Evolutionary conservation across 768 basidiomycete genomes (phyloP), one percentile per base, ranked within the genome.

Genomic region (Pulveroboletus sp.): DNA sequence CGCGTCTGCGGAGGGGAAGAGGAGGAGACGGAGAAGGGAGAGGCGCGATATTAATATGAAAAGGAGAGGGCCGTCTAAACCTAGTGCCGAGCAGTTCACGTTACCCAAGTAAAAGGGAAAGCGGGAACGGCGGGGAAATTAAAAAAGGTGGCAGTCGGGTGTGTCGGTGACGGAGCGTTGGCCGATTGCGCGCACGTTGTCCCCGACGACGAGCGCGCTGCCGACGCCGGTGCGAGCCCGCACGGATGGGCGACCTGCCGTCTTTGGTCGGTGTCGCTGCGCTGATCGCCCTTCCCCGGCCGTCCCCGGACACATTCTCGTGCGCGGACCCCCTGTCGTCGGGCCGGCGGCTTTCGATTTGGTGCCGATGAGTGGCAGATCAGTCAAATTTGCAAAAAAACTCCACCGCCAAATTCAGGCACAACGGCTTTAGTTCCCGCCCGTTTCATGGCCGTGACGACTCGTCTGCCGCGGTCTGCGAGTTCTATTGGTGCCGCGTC

Each of bases 261-360:
- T 32, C 46, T 47, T 54, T 60, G 14, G 59, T 50, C 46, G 5
- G 37, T 50, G 61, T 55, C 55, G 48, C 51, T 53, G 41, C 58
- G 63, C 45, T 58, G 66, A 66, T 68, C 62, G 46, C 40, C 31
- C 47, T 34, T 52, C 52, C 42, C 58, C 65, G 57, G 67, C 65
- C 56, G 55, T 50, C 31, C 40, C 60, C 62, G 63, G 56, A 23
- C 38, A 33, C 51, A 58, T 64, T 56, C 54, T 45, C 47, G 27
- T 29, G n/a, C n/a, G n/a, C 50, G 35, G 38, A 31, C 32, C 49
- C 39, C 50, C 56, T 54, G 46, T 59, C 48, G 47, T 62, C 56
- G 68, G 61, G 61, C 66, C 68, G 66, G 61, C 68, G 66, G 66
- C 68, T 68, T 58, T 56, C 38, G 46, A 45, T 65, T 55, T 55